phyloP scores from a whole-genome alignment of 2,329 filamentous ascomycete genomes.

The Trichoderma sp. region DNA sequence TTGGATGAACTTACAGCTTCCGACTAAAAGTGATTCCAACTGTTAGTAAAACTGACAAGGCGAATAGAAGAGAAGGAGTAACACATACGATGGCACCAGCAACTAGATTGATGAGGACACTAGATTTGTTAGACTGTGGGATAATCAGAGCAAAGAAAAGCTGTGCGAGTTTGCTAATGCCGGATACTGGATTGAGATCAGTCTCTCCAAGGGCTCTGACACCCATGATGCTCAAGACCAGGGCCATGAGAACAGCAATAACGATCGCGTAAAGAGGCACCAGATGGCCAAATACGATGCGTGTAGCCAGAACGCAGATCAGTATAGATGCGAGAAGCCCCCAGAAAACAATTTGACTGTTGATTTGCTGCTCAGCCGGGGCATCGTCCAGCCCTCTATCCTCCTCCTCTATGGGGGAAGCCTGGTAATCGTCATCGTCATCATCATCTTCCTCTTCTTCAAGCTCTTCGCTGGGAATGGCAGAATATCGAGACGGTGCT shows the following conservation, averaged over 20 bases:
- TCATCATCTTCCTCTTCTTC: background rate
- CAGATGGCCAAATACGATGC: slow-evolving; percentile 76
- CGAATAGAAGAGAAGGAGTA: background rate
- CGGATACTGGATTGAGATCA: slow-evolving; percentile 92
- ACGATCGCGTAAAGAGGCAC: slow-evolving; percentile 76
- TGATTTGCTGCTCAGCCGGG: slow-evolving; percentile 77
- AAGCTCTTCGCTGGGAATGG: slow-evolving; percentile 21
- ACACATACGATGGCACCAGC: slow-evolving; percentile 73
- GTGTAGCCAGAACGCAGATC: slow-evolving; percentile 78
- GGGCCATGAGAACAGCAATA: slow-evolving; percentile 77
- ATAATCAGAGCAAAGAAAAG: slow-evolving; percentile 91
- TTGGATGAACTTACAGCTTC: slow-evolving; percentile 37
- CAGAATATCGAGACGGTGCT: slow-evolving; percentile 25
- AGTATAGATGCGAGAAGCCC: slow-evolving; percentile 72
- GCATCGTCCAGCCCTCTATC: slow-evolving; percentile 66
- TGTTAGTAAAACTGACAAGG: background rate
- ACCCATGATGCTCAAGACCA: slow-evolving; percentile 73
- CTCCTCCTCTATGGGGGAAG: background rate
- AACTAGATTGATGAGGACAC: slow-evolving; percentile 91
- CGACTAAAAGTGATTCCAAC: slow-evolving; percentile 29
- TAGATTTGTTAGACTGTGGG: slow-evolving; percentile 73
- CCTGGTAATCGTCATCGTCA: slow-evolving; percentile 19
- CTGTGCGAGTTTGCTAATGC: slow-evolving; percentile 94
- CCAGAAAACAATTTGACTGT: slow-evolving; percentile 65
- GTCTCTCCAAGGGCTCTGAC: slow-evolving; percentile 73